Evolutionary conservation across 192 early-diverging fungal species (phyloP).

Genomic region (Mortierella claussenii): DNA sequence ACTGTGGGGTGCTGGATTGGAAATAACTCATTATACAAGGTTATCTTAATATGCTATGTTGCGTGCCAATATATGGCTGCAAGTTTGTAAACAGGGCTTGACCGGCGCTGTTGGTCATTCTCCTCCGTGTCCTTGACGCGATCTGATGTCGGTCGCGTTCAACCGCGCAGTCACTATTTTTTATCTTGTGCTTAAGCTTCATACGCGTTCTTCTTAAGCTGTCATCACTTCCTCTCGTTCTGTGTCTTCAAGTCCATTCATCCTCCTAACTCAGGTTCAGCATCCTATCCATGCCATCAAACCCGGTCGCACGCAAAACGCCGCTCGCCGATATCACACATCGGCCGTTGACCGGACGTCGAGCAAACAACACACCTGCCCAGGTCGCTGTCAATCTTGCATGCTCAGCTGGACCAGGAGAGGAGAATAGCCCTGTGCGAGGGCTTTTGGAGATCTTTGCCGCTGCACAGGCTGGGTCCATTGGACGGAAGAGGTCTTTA

Average conservation of each 20-base stretch:
- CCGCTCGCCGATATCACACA: constrained; percentile 50
- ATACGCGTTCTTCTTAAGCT: no score
- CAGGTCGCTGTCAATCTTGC: constrained; percentile 5
- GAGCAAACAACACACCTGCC: constrained; percentile 11
- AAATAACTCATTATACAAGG: no score
- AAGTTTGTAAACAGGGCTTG: no score
- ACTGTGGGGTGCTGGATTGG: no score
- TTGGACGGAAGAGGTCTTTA: constrained; percentile 30
- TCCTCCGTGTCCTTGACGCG: no score
- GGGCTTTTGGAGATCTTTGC: constrained; percentile 48
- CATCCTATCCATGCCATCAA: not conserved
- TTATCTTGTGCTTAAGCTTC: not conserved
- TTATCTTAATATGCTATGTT: no score
- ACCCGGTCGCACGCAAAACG: constrained; percentile 6
- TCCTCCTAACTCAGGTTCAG: no score
- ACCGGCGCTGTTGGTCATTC: no score
- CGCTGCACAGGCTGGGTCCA: constrained; percentile 26
- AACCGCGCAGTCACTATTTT: not conserved
- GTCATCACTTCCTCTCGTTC: no score
- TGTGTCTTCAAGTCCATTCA: no score
- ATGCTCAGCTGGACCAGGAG: constrained; percentile 15
- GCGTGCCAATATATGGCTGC: no score
- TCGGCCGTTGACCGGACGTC: constrained; percentile 8
- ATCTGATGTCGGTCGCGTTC: no score
- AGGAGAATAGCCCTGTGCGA: constrained; percentile 37